These are phyloP conservation scores for Triticum monococcum DNA, from an alignment of 176 grass and related monocot genomes.

Conservation along the genomic window DNA sequence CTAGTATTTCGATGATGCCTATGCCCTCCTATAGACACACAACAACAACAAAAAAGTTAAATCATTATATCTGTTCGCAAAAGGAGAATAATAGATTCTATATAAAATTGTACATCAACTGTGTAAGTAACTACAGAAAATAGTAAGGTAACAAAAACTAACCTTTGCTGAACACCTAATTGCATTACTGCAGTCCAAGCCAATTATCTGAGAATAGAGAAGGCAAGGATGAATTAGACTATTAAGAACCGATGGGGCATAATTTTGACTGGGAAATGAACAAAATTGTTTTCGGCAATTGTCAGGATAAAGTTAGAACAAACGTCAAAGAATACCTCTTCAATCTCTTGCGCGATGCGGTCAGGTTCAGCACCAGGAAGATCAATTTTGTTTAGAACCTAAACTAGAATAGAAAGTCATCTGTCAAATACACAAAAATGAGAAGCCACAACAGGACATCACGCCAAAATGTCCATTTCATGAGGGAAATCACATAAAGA, in stretches of 20 bases:
- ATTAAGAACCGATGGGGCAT: background rate
- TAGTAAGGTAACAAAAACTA: constrained; percentile 27
- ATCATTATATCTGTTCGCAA: constrained; percentile 20
- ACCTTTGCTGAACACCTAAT: constrained; percentile 98
- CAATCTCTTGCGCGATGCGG: constrained; percentile 74
- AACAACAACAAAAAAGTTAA: background rate
- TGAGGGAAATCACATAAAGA: background rate
- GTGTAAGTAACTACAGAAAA: background rate
- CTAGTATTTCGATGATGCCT: constrained; percentile 89
- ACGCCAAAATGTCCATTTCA: constrained; percentile 1
- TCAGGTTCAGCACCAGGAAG: constrained; percentile 98
- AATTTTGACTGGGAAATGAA: background rate
- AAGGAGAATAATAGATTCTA: background rate
- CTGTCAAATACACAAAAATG: constrained; percentile 25
- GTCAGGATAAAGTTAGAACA: background rate
- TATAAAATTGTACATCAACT: background rate
- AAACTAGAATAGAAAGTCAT: constrained; percentile 37
- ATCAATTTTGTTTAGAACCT: constrained; percentile 99
- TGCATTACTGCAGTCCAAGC: constrained; percentile 87
- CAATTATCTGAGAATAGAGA: constrained; percentile 68
- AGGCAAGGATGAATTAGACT: background rate
- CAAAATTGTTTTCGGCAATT: background rate
- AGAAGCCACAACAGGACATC: constrained; percentile 22
- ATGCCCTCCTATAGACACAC: constrained; percentile 74
- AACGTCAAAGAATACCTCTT: constrained; percentile 63